A percentile compares a stretch with the other conserved stretches of the same genome.
These are phyloP conservation scores for Zymoseptoria passerinii DNA, from an alignment of 2,329 filamentous ascomycete genomes.

Conservation along the genomic window DNA sequence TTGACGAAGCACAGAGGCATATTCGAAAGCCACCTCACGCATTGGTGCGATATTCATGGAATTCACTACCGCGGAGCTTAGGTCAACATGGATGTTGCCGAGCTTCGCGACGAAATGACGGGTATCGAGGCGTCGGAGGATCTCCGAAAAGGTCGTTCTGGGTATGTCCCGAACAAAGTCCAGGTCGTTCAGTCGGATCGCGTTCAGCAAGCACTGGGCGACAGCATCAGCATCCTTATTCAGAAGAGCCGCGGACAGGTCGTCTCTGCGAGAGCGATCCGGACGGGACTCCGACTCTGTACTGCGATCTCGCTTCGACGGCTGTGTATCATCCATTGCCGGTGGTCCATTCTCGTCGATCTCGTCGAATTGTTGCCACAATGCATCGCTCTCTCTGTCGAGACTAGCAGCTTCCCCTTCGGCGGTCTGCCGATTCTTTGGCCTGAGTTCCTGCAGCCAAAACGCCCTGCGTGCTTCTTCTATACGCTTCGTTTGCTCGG, in stretches of 20 bases:
- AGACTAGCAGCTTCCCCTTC: background rate
- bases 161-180: conserved; percentile 38
- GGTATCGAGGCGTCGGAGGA: conserved; percentile 56
- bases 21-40: conserved; percentile 33
- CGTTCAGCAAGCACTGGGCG: conserved; percentile 21
- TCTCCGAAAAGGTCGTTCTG: conserved; percentile 52
- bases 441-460: background rate
- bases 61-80: conserved; percentile 43
- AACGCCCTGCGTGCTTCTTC: background rate
- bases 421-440: background rate
- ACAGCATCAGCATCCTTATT: conserved; percentile 17
- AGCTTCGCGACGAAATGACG: conserved; percentile 41
- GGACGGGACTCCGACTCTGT: background rate
- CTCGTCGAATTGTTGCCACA: conserved; percentile 16
- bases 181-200: conserved; percentile 18
- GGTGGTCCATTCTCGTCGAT: background rate
- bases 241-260: conserved; percentile 17
- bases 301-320: background rate
- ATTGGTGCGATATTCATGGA: conserved; percentile 36
- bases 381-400: background rate
- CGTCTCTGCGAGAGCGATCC: conserved; percentile 18
- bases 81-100: conserved; percentile 39
- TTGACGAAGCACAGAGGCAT: conserved; percentile 30
- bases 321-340: background rate
- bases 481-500: background rate